A percentile compares a stretch with the other conserved stretches of the same genome.
phyloP scores from a whole-genome alignment of 2,329 filamentous ascomycete species.

The Penicillium hesseltinei region DNA sequence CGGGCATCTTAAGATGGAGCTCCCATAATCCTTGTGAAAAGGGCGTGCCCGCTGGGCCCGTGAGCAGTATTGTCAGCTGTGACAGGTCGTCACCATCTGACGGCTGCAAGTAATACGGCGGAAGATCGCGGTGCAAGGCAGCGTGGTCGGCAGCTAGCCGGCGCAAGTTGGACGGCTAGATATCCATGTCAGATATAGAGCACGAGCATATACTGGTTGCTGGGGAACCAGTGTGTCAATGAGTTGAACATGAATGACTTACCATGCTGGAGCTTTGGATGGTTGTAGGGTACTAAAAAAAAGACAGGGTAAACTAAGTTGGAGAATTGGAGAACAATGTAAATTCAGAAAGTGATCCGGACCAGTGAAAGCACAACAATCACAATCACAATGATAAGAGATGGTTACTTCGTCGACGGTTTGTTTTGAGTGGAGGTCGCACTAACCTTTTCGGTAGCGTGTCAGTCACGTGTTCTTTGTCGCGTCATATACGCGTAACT shows the following conservation, averaged over 20 bases:
- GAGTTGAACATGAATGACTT: slow-evolving; percentile 6
- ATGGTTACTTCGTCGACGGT: slow-evolving; percentile 25
- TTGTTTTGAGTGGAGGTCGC: slow-evolving; percentile 17
- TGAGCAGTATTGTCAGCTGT: slow-evolving; percentile 57
- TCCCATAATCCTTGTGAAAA: slow-evolving; percentile 60
- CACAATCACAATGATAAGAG: slow-evolving; percentile 12
- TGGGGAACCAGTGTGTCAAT: slow-evolving; percentile 3
- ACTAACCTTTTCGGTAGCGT: slow-evolving; percentile 19
- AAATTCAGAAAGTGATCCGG: neutral
- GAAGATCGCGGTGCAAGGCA: slow-evolving; percentile 55
- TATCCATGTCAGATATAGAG: slow-evolving; percentile 9
- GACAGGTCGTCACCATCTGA: slow-evolving; percentile 55
- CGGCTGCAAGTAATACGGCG: slow-evolving; percentile 62
- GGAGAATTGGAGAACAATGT: neutral
- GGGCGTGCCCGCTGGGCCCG: slow-evolving; percentile 60
- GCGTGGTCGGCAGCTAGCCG: slow-evolving; percentile 61
- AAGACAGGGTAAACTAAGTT: neutral
- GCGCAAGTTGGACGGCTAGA: slow-evolving; percentile 46
- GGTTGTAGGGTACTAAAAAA: neutral
- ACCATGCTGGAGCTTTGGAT: slow-evolving; percentile 16
- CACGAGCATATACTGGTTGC: slow-evolving; percentile 4
- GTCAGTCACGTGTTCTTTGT: slow-evolving; percentile 10
- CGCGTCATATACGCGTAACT: slow-evolving; percentile 15
- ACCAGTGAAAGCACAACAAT: neutral
- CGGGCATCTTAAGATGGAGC: slow-evolving; percentile 59